Base-by-base conservation (phyloP, 805 yeast genomes). In the Dipodascus albidus region DNA sequence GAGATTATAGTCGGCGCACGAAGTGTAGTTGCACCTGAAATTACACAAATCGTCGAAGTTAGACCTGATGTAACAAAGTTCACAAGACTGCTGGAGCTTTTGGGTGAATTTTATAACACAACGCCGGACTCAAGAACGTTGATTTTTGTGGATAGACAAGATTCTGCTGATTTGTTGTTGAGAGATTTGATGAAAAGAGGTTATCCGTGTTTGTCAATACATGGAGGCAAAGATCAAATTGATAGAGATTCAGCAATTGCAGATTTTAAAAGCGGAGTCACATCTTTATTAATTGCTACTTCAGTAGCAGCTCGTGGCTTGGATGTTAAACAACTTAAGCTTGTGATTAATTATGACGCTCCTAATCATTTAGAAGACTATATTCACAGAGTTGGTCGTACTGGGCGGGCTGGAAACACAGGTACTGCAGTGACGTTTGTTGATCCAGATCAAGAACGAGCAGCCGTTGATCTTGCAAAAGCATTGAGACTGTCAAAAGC, bases 271-370 rank as follows among this genome's bases (percentile, higher is more conserved):
- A 71, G 66, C 3, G 84, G 87, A 14, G 73, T 74, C 0, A 69
- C 80, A 53, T 65, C 72, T 20, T 79, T 89, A 1, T 70, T 93
- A 50, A 79, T 93, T 23, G 96, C 97, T 4, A 93, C 99, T 0
- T 93, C 96, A 1, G 85, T 93, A 23, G 88, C 97, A 1, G 96
- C 99, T 0, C 75, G 99, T 57, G 99, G 99, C 0, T 71, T 93
- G 22, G 97, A 93, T 68, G 96, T 93, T n/a, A 85, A 88, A 52
- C 84, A 82, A 21, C 76, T 91, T 23, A 81, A 81, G 54, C 66
- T 90, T 48, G 98, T 93, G 1, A 72, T 93, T 3, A 86, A 93
- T 69, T 86, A 77, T 61, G 89, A 85, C 59, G 77, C 87, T 0
- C 95, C 96, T 0, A 86, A 77, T 58, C 95, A 90, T 56, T 76